Conservation (phyloP, 306 rosid species). For the Vigna radiata region DNA sequence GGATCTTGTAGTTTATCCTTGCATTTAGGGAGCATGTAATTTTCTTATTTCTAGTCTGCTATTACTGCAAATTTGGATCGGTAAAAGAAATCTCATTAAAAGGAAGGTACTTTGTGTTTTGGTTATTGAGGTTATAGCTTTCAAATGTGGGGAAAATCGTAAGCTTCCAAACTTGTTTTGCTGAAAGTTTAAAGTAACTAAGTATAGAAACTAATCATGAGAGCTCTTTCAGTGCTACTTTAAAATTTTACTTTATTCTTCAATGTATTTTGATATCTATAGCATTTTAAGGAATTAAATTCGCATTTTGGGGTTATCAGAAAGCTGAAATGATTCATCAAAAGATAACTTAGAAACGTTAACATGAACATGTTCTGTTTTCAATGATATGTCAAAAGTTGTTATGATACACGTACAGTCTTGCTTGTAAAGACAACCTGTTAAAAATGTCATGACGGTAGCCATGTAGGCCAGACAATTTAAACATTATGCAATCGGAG, state of each 20-base stretch:
- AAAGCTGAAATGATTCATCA: conserved; percentile 22
- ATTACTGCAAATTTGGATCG: conserved; percentile 5
- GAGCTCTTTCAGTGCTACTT: conserved; percentile 8
- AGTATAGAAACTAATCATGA: not conserved
- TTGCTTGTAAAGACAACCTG: conserved; percentile 30
- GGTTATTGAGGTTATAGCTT: conserved; percentile 1
- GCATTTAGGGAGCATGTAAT: not conserved
- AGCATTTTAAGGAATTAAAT: not conserved
- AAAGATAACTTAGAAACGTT: not conserved
- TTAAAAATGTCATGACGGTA: conserved; percentile 1
- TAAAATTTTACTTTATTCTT: conserved; percentile 10
- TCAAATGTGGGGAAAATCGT: not conserved
- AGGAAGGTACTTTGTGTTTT: conserved; percentile 16
- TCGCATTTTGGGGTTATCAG: conserved; percentile 18
- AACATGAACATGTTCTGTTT: not conserved
- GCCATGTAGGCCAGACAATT: conserved; percentile 19
- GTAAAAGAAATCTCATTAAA: conserved; percentile 10
- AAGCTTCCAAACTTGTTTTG: conserved; percentile 7
- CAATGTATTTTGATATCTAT: not conserved
- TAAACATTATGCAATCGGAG: not conserved
- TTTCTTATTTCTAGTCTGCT: conserved; percentile 20
- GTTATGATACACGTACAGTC: conserved; percentile 4
- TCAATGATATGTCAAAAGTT: not conserved
- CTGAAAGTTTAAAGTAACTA: not conserved
- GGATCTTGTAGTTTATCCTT: conserved; percentile 1